Base-by-base conservation (phyloP, 2,329 filamentous ascomycete genomes). In the Pseudogymnoascus pannorum region DNA sequence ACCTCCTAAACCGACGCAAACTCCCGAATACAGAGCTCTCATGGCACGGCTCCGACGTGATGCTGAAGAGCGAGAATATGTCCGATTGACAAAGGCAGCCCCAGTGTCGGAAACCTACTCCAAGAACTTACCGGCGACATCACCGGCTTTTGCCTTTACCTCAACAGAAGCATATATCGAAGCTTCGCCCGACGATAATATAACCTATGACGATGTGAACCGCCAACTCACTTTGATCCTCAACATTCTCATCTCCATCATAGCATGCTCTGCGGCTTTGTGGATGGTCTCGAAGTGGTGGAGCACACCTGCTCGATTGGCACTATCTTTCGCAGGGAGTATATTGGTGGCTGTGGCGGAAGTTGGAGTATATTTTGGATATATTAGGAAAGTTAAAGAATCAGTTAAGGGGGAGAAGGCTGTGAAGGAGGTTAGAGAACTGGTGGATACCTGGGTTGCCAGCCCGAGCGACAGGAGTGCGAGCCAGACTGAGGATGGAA, bases 191-290 rank as follows among this genome's bases (percentile, higher is more conserved):
- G 77, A 84, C 65, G 88, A 91, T 64, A 86, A 87, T 1, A 76
- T 88, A 2, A 87, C 85, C 2, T 87, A 86, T 65, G 81, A 83
- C 35, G 89, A 94, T 63, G 79, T 94, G 1, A 88, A 93, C 71
- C 81, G 89, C n/a, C 91, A 94, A 69, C 76, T 94, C 61, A 86
- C 89, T 42, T 79, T 97, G 6, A 91, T 97, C 59, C 81, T 96
- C 69, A 99, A 97, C 73, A 91, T 97, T 58, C 76, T 97, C 38
- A 80, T 96, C 60, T 96, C 91, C 59, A 89, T 97, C 60, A 77
- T 93, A 2, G 90, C 92, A 48, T 89, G 88, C 58, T 88, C 86
- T 2, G 85, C 82, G 2, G 89, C 88, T 6, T 81, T 94, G 33
- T 94, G 89, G 90, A 80, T 92, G n/a, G 81, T 82, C 14, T 87